phyloP scores from a whole-genome alignment of 2,329 filamentous ascomycete species.

The Penicillium sp. region DNA sequence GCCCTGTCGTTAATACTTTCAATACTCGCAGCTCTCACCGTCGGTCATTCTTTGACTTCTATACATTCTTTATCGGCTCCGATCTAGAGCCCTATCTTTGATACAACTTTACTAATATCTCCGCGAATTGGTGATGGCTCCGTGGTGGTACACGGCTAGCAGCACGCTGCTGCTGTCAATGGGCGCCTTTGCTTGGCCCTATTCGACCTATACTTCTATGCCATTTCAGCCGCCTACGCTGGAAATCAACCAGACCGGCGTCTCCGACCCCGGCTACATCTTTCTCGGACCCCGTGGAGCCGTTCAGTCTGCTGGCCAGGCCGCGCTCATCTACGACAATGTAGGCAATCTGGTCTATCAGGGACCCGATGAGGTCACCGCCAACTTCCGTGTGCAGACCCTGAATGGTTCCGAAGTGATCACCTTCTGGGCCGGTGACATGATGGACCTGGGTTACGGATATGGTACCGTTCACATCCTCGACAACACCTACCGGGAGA shows the following conservation, averaged over 20 bases:
- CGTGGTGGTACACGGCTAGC: conserved; percentile 13
- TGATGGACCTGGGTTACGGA: conserved; percentile 28
- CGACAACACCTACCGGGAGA: conserved; percentile 32
- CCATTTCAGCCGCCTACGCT: conserved; percentile 27
- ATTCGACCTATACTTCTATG: conserved; percentile 13
- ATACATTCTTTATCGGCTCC: background rate
- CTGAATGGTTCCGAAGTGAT: conserved; percentile 33
- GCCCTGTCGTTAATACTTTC: background rate
- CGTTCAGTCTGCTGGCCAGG: conserved; percentile 21
- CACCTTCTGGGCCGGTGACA: conserved; percentile 35
- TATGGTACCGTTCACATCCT: conserved; percentile 32
- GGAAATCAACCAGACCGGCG: conserved; percentile 29
- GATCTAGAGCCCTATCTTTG: background rate
- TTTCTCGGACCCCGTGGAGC: conserved; percentile 32
- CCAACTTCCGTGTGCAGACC: conserved; percentile 34
- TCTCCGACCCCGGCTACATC: conserved; percentile 31
- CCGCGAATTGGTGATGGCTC: conserved; percentile 3
- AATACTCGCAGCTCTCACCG: conserved; percentile 1
- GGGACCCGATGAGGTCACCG: conserved; percentile 29
- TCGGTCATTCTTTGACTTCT: conserved; percentile 10
- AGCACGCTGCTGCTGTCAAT: conserved; percentile 12
- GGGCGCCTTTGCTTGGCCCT: conserved; percentile 12
- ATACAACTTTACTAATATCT: background rate
- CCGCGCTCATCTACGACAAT: conserved; percentile 36
- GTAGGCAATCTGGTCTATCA: conserved; percentile 35